Evolutionary conservation across 768 basidiomycete genomes (phyloP).

Genomic region (Nevesoporus exiguus): DNA sequence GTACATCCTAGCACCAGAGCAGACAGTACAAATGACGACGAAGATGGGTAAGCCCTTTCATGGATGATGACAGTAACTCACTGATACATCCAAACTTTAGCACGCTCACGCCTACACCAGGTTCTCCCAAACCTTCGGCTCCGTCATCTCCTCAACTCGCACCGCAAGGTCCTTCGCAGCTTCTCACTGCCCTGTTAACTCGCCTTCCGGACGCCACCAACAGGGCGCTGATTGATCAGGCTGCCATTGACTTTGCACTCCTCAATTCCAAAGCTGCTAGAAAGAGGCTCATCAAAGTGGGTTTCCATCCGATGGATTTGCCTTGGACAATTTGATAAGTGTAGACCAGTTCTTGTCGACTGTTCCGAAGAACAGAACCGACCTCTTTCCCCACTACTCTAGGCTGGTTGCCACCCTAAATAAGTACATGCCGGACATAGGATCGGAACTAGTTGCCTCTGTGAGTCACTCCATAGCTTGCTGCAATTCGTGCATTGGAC

Average conservation of each 20-base stretch:
- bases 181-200: conserved; percentile 85
- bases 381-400: conserved; percentile 91
- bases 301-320: conserved; percentile 1
- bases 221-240: conserved; percentile 84
- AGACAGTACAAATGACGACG: conserved; percentile 28
- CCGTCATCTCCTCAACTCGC: conserved; percentile 67
- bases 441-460: conserved; percentile 71
- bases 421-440: conserved; percentile 92
- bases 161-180: conserved; percentile 88
- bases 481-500: background rate
- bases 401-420: conserved; percentile 84
- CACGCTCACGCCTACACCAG: conserved; percentile 60
- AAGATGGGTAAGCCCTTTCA: conserved; percentile 25
- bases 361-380: conserved; percentile 83
- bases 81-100: conserved; percentile 28
- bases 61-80: conserved; percentile 36
- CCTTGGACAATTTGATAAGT: conserved; percentile 7
- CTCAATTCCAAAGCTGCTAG: conserved; percentile 95
- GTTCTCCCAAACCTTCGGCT: conserved; percentile 60
- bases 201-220: conserved; percentile 95
- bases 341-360: conserved; percentile 66
- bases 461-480: conserved; percentile 45
- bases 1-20: conserved; percentile 1
- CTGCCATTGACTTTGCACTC: conserved; percentile 93
- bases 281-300: conserved; percentile 84